Conservation (phyloP, 495 filamentous ascomycete genomes). For the Lentithecium fluviatile region DNA sequence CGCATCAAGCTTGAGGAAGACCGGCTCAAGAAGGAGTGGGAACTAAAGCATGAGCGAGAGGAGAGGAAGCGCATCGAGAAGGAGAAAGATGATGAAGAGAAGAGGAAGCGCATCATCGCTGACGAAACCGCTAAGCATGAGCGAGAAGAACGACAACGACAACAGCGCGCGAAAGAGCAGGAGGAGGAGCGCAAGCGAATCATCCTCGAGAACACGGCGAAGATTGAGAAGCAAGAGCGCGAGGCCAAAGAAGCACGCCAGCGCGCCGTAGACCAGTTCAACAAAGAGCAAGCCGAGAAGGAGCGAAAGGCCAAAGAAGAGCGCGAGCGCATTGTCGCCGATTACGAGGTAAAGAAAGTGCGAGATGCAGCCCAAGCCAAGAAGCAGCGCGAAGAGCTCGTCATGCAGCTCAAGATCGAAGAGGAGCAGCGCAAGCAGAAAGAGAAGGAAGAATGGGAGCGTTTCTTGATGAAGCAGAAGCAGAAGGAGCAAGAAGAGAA, state of each 20-base stretch:
- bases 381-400: conserved; percentile 32
- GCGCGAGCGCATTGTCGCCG: conserved; percentile 31
- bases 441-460: conserved; percentile 39
- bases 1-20: conserved; percentile 32
- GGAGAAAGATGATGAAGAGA: conserved; percentile 14
- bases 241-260: conserved; percentile 31
- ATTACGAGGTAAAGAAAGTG: conserved; percentile 40
- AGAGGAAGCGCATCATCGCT: conserved; percentile 10
- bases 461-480: conserved; percentile 38
- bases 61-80: conserved; percentile 13
- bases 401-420: conserved; percentile 37
- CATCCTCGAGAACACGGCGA: conserved; percentile 28
- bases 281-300: conserved; percentile 33
- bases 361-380: conserved; percentile 33
- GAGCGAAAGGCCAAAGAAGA: conserved; percentile 32
- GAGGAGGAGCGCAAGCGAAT: conserved; percentile 34
- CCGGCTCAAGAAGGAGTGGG: conserved; percentile 8
- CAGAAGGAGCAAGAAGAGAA: conserved; percentile 42
- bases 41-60: conserved; percentile 30
- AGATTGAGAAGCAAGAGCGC: conserved; percentile 25
- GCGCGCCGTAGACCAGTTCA: conserved; percentile 31
- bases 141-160: conserved; percentile 30
- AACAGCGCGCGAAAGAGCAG: conserved; percentile 8
- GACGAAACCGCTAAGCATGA: conserved; percentile 31
- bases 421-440: conserved; percentile 38